phyloP scores from a whole-genome alignment of 108 stramenopile species.

The Mediolabrus comicus region DNA sequence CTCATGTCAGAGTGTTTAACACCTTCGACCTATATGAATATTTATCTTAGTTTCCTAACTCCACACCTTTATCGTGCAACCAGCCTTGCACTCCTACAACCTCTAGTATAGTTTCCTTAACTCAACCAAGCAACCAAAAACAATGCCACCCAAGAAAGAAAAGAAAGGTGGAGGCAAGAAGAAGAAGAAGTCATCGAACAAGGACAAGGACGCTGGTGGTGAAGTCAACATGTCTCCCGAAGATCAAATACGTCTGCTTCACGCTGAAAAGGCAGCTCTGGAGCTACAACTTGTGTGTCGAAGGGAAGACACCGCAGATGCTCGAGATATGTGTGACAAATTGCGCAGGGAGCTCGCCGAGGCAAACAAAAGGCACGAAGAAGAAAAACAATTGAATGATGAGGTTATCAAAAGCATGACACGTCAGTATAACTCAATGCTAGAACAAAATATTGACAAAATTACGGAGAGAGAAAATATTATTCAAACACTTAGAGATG shows the following conservation, averaged over 20 bases:
- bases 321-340: slow-evolving; percentile 13
- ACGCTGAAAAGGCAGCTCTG: slow-evolving; percentile 28
- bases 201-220: slow-evolving; percentile 15
- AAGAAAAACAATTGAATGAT: slow-evolving; percentile 56
- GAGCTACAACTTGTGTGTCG: slow-evolving; percentile 32
- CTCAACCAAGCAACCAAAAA: neutral
- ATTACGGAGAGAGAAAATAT: slow-evolving; percentile 70
- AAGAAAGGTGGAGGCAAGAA: slow-evolving; percentile 14
- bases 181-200: slow-evolving; percentile 13
- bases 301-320: slow-evolving; percentile 36
- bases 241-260: slow-evolving; percentile 45
- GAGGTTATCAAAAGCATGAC: slow-evolving; percentile 81
- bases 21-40: too few relatives aligned
- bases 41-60: too few relatives aligned
- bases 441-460: slow-evolving; percentile 75
- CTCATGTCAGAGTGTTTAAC: too few relatives aligned
- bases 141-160: slow-evolving; percentile 33
- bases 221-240: slow-evolving; percentile 27
- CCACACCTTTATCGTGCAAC: too few relatives aligned
- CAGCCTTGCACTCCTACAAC: too few relatives aligned
- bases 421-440: slow-evolving; percentile 87
- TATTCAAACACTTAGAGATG: slow-evolving; percentile 68
- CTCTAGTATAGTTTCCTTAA: too few relatives aligned
- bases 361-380: slow-evolving; percentile 56
- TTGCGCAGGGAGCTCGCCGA: slow-evolving; percentile 42